phyloP scores from a whole-genome alignment of 192 early-diverging fungal genomes.

The Gigaspora rosea region DNA sequence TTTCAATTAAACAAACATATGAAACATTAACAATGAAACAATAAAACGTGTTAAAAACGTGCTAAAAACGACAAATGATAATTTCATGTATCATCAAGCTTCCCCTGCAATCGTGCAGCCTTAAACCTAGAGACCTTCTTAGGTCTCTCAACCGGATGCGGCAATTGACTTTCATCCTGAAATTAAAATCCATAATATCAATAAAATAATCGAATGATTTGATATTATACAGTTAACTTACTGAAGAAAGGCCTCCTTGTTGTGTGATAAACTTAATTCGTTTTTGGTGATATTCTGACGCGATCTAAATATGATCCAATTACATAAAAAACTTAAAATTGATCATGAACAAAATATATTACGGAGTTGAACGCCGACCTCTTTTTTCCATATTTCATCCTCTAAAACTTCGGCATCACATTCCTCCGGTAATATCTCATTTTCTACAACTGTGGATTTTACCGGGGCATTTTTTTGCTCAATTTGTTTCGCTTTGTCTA shows the following conservation, averaged over 20 bases:
- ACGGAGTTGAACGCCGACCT: background rate
- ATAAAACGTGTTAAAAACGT: no score
- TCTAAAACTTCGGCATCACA: slow-evolving; percentile 5
- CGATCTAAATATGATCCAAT: background rate
- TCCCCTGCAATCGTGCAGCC: slow-evolving; percentile 14
- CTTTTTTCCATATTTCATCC: slow-evolving; percentile 22
- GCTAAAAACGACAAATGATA: no score
- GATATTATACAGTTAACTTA: background rate
- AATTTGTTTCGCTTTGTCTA: slow-evolving; percentile 1
- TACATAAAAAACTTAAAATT: no score
- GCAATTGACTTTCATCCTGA: background rate
- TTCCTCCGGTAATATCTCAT: background rate
- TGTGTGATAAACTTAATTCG: slow-evolving; percentile 2
- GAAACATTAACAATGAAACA: no score
- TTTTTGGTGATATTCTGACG: slow-evolving; percentile 24
- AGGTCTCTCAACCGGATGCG: background rate
- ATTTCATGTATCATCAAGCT: no score
- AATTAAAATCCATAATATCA: background rate
- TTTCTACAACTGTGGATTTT: background rate
- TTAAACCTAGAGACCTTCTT: slow-evolving; percentile 23
- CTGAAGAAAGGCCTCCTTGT: background rate
- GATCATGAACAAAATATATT: background rate
- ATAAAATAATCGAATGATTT: background rate
- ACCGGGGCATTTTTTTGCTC: background rate
- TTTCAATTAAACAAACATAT: no score